Conservation (phyloP, 2,329 filamentous ascomycete species). For the Zymoseptoria crescenta region DNA sequence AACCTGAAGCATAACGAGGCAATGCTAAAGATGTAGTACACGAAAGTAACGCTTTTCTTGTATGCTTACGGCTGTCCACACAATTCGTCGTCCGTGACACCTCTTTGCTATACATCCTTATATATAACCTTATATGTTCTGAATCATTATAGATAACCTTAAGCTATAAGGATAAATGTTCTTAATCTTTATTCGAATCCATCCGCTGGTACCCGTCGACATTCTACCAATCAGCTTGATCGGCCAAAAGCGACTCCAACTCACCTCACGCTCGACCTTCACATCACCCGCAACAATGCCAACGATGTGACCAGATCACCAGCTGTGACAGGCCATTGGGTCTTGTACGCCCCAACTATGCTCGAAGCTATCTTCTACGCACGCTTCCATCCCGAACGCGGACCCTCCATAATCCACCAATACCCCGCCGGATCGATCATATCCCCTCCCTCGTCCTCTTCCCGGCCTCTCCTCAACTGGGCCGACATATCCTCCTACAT, state of each 20-base stretch:
- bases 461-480: conserved; percentile 42
- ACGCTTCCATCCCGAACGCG: conserved; percentile 52
- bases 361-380: conserved; percentile 61
- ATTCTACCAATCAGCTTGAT: neutral
- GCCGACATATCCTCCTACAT: conserved; percentile 82
- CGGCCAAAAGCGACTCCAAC: neutral
- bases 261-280: neutral
- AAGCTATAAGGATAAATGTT: neutral
- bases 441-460: conserved; percentile 1
- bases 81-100: neutral
- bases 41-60: neutral
- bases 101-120: neutral
- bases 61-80: neutral
- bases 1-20: neutral
- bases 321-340: neutral
- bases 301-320: neutral
- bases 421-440: conserved; percentile 22
- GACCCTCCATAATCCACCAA: conserved; percentile 27
- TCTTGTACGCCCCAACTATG: conserved; percentile 29
- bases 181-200: neutral
- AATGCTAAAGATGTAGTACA: neutral
- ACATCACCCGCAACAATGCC: neutral
- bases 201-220: neutral
- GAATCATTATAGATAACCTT: neutral
- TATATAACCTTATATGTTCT: neutral